Evolutionary conservation across 2,329 filamentous ascomycete species (phyloP), one percentile per base, ranked within the genome.

Genomic region (Lachnellula subtilissima): DNA sequence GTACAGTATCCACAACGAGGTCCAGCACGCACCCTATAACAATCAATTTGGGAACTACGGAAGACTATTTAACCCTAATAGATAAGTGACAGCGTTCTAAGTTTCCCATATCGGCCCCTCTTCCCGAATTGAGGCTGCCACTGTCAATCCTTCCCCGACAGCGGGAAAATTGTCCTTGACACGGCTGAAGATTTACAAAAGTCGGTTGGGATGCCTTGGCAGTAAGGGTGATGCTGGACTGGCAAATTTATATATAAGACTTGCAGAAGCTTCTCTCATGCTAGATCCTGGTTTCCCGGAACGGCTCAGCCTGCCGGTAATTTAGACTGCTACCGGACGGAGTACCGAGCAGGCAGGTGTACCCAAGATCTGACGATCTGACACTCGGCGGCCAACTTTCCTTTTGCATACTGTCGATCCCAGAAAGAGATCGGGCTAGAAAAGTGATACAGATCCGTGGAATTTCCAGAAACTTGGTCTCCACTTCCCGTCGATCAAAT

Each of bases 401-500:
- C 42, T 50, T 40, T 40, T 17, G n/a, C 22, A n/a, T 42, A 51
- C 2, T 8, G 36, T 23, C 14, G 37, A 51, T 51, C 49, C 15
- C 8, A n/a, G 42, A 19, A 45, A 25, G 23, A 48, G 45, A 48
- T 48, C 45, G 23, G n/a, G 23, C 12, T 32, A 9, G 23, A 48
- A 48, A 48, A 15, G 40, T 48, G 51, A 47, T 35, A 47, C 35
- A 39, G 37, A 35, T 42, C 25, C 37, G 40, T 48, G 40, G 28
- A 11, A 22, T 40, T 45, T 47, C 39, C n/a, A 51, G 35, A 52
- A 43, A 36, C 39, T 53, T 57, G 46, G 39, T 50, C 52, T 52
- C 55, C 60, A 62, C 50, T 36, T 50, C 22, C 22, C 25, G 55
- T 50, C 54, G 59, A 61, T 61, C 56, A 56, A 58, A 50, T 28